Base-by-base conservation (phyloP, 2,329 filamentous ascomycete genomes). In the Fusarium siculi region DNA sequence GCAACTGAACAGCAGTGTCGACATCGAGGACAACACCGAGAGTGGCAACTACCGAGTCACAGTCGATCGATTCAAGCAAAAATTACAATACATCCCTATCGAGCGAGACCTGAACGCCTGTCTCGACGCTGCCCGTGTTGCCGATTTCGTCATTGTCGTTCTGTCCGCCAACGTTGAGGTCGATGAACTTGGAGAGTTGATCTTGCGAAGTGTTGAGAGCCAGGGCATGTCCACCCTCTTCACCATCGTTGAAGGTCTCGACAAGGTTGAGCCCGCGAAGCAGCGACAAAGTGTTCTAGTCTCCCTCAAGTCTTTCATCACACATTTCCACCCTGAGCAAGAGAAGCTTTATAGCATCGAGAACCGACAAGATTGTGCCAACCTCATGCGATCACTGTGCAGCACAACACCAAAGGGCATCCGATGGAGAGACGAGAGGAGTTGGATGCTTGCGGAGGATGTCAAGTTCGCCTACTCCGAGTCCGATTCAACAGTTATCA, bases 211-310 rank as follows among this genome's bases (percentile, higher is more conserved):
- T 53, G 92, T 98, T 37, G 95, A 98, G 84, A 93, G 94, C 76
- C 96, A 99, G 84, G 96, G 96, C 78, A 90, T 99, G 74, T 97
- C 96, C 2, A 98, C 95, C 28, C 89, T 97, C n/a, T 90, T 97
- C 78, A 94, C 94, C 0, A 89, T 94, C 18, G 94, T 97, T 1
- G 93, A 97, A 78, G 91, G 91, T 9, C 85, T 98, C 18, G 92
- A 96, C 63, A 89, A 88, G 66, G 85, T 97, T 43, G 93, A 97
- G 75, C 91, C 94, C 1, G 87, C 91, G 14, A 98, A 98, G 83
- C 92, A 92, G 80, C 88, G 92, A 66, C 87, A 90, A 1, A 92
- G 95, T 66, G 90, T 97, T 16, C 84, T 96, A 54, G 88, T 91
- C 53, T 98, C 95, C 4, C 87, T 99, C 62, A 96, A 95, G 81